phyloP scores from a whole-genome alignment of 495 filamentous ascomycete species.

The Pyrenula massariospora region DNA sequence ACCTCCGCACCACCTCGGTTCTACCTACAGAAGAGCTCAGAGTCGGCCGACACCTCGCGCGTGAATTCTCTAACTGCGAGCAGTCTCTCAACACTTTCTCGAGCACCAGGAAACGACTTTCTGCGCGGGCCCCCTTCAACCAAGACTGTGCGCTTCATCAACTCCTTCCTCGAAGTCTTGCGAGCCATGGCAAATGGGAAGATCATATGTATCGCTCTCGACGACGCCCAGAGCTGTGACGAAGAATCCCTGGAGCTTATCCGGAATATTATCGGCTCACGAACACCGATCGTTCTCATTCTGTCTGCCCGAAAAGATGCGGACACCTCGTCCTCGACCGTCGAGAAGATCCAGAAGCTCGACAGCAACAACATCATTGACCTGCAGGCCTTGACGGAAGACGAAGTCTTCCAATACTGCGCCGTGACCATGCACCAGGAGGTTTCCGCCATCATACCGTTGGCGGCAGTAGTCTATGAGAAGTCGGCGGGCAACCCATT shows the following conservation, averaged over 20 bases:
- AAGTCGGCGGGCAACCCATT: constrained; percentile 78
- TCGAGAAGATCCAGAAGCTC: constrained; percentile 9
- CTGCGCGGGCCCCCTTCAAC: constrained; percentile 27
- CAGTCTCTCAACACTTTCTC: background rate
- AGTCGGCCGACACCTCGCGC: background rate
- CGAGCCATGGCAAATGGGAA: constrained; percentile 64
- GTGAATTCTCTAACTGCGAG: background rate
- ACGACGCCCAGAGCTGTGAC: constrained; percentile 82
- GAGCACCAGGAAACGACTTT: background rate
- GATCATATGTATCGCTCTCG: constrained; percentile 72
- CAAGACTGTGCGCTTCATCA: constrained; percentile 68
- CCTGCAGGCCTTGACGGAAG: constrained; percentile 56
- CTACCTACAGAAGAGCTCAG: background rate
- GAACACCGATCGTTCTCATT: constrained; percentile 68
- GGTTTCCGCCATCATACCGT: constrained; percentile 24
- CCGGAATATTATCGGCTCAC: constrained; percentile 55
- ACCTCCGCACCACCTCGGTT: background rate
- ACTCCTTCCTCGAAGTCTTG: constrained; percentile 75
- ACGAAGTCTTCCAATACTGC: constrained; percentile 66
- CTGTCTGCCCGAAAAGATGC: constrained; percentile 36
- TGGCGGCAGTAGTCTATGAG: constrained; percentile 64
- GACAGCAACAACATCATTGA: constrained; percentile 41
- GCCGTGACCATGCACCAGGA: constrained; percentile 53
- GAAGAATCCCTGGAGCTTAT: constrained; percentile 74
- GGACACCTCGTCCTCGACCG: background rate